A percentile compares a stretch with the other conserved stretches of the same genome.
Conservation (phyloP, 73 alveolate species). For the Blepharisma stoltei region DNA sequence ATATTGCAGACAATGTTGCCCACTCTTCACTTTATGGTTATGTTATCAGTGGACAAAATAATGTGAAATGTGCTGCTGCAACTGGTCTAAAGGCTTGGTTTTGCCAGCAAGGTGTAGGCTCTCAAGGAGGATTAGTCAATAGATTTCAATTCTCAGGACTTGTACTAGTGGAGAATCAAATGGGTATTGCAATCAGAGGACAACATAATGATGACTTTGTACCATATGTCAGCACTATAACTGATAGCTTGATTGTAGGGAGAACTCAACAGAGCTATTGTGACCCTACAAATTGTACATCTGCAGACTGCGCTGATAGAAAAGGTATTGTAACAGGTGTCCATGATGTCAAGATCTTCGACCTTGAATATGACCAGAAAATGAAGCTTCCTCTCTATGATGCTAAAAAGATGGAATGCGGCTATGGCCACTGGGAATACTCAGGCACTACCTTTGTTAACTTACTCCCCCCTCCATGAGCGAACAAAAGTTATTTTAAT, state of each 20-base stretch:
- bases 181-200: conserved; percentile 3
- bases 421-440: too few relatives aligned
- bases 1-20: neutral
- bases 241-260: neutral
- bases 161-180: neutral
- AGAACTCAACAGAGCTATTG: neutral
- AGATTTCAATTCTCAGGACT: neutral
- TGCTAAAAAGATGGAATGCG: too few relatives aligned
- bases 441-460: too few relatives aligned
- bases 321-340: too few relatives aligned
- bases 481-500: too few relatives aligned
- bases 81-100: neutral
- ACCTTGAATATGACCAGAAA: too few relatives aligned
- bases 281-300: neutral
- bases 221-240: neutral
- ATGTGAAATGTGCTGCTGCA: neutral
- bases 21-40: neutral
- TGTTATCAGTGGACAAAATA: neutral
- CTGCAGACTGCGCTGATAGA: too few relatives aligned
- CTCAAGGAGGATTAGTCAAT: neutral
- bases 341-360: too few relatives aligned
- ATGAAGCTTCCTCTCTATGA: too few relatives aligned
- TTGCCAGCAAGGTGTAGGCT: conserved; percentile 11
- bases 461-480: too few relatives aligned
- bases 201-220: neutral